These are phyloP conservation scores for Gastrolobium villosum DNA, from an alignment of 306 rosid genomes.

Conservation along the genomic window DNA sequence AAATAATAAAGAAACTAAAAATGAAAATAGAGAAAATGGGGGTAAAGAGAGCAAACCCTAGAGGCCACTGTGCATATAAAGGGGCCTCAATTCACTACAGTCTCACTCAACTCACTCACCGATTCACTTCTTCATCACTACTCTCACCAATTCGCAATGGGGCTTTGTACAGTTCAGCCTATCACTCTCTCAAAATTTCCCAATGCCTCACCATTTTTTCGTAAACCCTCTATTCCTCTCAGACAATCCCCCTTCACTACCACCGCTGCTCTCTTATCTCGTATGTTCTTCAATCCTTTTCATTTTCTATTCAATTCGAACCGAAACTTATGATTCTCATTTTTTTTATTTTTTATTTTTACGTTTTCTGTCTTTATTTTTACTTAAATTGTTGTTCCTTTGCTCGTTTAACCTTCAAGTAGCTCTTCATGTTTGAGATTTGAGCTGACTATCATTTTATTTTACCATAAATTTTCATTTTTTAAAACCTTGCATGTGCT, in stretches of 20 bases:
- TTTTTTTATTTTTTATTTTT: neutral
- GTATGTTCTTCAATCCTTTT: conserved; percentile 46
- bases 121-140: neutral
- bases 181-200: conserved; percentile 44
- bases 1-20: neutral
- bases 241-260: conserved; percentile 19
- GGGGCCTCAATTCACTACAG: neutral
- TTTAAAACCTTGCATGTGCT: neutral
- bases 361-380: neutral
- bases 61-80: conserved; percentile 39
- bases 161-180: conserved; percentile 45
- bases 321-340: conserved; percentile 2
- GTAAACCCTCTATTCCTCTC: conserved; percentile 32
- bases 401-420: neutral
- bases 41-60: conserved; percentile 51
- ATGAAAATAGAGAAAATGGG: neutral
- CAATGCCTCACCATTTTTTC: neutral
- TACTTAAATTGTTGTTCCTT: neutral
- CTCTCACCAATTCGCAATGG: conserved; percentile 9
- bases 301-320: conserved; percentile 18
- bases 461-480: neutral
- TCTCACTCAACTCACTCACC: neutral
- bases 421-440: neutral
- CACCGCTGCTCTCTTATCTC: conserved; percentile 32
- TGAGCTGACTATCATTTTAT: neutral